Percentiles rank a stretch among this genome's conserved stretches.
Evolutionary conservation across 1,139 yeast genomes (phyloP).

Genomic region (Nakaseomyces delphensis): DNA sequence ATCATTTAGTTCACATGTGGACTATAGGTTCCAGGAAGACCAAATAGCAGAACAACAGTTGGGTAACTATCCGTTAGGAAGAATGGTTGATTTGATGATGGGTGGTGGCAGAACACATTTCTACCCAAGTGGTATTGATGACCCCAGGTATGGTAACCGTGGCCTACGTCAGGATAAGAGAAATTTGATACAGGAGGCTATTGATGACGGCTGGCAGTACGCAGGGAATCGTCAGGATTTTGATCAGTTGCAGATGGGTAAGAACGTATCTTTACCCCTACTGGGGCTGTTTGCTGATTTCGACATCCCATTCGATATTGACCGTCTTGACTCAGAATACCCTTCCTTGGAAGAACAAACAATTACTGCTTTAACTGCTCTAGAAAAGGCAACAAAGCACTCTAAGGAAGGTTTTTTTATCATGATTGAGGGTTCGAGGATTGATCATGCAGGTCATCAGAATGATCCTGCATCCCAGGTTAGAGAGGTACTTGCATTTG

Average conservation of each 20-base stretch:
- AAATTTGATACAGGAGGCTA: slow-evolving; percentile 55
- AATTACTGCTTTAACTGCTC: slow-evolving; percentile 55
- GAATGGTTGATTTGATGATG: slow-evolving; percentile 68
- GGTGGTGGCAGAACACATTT: slow-evolving; percentile 88
- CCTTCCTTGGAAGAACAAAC: slow-evolving; percentile 76
- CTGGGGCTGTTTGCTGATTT: slow-evolving; percentile 60
- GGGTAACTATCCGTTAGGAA: slow-evolving; percentile 69
- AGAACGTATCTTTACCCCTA: slow-evolving; percentile 58
- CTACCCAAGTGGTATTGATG: slow-evolving; percentile 36
- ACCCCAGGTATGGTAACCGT: slow-evolving; percentile 31
- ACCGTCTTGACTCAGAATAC: slow-evolving; percentile 46
- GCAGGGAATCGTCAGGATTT: slow-evolving; percentile 50
- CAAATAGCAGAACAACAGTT: slow-evolving; percentile 77
- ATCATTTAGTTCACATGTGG: slow-evolving; percentile 70
- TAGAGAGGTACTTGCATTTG: slow-evolving; percentile 67
- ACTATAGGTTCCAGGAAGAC: slow-evolving; percentile 66
- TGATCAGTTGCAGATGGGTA: slow-evolving; percentile 47
- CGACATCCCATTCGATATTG: slow-evolving; percentile 77
- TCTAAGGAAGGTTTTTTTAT: slow-evolving; percentile 73
- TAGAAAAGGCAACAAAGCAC: slow-evolving; percentile 54
- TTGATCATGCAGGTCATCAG: slow-evolving; percentile 86
- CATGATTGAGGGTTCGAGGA: slow-evolving; percentile 77
- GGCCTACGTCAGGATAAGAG: slow-evolving; percentile 65
- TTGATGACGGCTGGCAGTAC: slow-evolving; percentile 53
- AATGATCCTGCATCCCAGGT: slow-evolving; percentile 88